A percentile compares a stretch with the other conserved stretches of the same genome.
These are phyloP conservation scores for Heliocybe sulcata DNA, from an alignment of 1,284 basidiomycete genomes.

Conservation along the genomic window DNA sequence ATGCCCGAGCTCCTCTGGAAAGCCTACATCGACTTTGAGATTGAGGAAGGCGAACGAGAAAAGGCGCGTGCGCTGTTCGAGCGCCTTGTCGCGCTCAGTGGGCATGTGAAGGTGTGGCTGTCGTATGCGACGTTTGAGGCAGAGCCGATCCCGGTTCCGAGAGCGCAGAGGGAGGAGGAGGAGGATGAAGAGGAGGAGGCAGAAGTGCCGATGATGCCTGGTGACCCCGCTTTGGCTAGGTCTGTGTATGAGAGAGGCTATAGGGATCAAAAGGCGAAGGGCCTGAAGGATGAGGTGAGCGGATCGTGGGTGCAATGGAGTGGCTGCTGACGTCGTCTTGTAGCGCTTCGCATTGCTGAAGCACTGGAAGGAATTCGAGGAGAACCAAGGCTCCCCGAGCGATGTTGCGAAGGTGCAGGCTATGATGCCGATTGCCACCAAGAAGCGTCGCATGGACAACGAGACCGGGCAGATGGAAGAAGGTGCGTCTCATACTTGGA, in stretches of 20 bases:
- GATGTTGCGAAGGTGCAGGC: slow-evolving; percentile 74
- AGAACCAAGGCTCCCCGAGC: slow-evolving; percentile 63
- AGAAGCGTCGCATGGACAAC: slow-evolving; percentile 75
- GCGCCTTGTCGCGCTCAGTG: slow-evolving; percentile 79
- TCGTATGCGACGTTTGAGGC: slow-evolving; percentile 76
- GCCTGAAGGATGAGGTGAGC: slow-evolving; percentile 82
- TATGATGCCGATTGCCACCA: slow-evolving; percentile 89
- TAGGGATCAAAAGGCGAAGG: slow-evolving; percentile 74
- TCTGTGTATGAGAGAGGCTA: slow-evolving; percentile 83
- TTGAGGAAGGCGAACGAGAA: slow-evolving; percentile 90
- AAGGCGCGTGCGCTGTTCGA: slow-evolving; percentile 86
- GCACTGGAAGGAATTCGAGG: slow-evolving; percentile 91
- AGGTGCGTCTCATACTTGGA: slow-evolving; percentile 42
- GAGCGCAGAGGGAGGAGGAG: slow-evolving; percentile 66
- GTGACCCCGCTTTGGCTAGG: slow-evolving; percentile 65
- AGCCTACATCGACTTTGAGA: slow-evolving; percentile 95
- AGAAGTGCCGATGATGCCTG: slow-evolving; percentile 59
- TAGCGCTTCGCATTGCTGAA: slow-evolving; percentile 86
- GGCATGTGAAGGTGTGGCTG: slow-evolving; percentile 93
- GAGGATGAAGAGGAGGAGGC: slow-evolving; percentile 57
- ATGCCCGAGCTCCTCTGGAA: slow-evolving; percentile 99
- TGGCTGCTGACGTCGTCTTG: slow-evolving; percentile 3
- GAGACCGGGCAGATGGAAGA: slow-evolving; percentile 83
- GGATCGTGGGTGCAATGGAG: slow-evolving; percentile 2
- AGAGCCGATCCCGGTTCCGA: slow-evolving; percentile 55